Percentiles rank a stretch among this genome's conserved stretches.
Conservation (phyloP, 306 rosid species). For the Prunus padus region DNA sequence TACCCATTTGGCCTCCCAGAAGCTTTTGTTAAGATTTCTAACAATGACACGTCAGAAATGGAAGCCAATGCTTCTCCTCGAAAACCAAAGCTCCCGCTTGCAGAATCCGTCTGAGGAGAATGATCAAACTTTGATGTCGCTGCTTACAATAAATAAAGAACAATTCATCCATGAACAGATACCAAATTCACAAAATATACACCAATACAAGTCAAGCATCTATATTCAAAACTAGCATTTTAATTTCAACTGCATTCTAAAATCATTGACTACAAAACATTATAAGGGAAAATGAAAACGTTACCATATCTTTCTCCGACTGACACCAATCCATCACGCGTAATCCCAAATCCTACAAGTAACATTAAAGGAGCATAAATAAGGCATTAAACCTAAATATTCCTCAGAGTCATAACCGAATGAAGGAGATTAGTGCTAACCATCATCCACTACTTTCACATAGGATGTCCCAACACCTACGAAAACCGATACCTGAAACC, state of each 20-base stretch:
- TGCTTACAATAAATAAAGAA: constrained; percentile 37
- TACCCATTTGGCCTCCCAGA: constrained; percentile 91
- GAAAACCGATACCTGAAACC: constrained; percentile 65
- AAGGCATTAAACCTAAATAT: neutral
- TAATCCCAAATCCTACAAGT: constrained; percentile 70
- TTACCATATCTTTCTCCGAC: constrained; percentile 89
- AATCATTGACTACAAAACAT: neutral
- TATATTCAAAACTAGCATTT: neutral
- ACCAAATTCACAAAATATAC: constrained; percentile 16
- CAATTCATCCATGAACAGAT: constrained; percentile 21
- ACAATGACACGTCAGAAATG: constrained; percentile 73
- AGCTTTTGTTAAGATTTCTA: constrained; percentile 81
- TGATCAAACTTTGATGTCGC: constrained; percentile 76
- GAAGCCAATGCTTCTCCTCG: constrained; percentile 97
- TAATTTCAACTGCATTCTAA: neutral
- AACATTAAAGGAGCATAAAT: neutral
- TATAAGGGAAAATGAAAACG: neutral
- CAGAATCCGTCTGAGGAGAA: constrained; percentile 46
- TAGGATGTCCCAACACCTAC: constrained; percentile 54
- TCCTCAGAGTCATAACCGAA: constrained; percentile 12
- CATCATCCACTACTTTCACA: constrained; percentile 81
- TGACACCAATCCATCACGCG: constrained; percentile 77
- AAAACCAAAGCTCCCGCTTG: constrained; percentile 65
- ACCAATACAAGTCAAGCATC: neutral
- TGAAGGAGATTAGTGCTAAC: constrained; percentile 36